Conservation (phyloP, 176 grass and related monocot species). For the Raddia guianensis region DNA sequence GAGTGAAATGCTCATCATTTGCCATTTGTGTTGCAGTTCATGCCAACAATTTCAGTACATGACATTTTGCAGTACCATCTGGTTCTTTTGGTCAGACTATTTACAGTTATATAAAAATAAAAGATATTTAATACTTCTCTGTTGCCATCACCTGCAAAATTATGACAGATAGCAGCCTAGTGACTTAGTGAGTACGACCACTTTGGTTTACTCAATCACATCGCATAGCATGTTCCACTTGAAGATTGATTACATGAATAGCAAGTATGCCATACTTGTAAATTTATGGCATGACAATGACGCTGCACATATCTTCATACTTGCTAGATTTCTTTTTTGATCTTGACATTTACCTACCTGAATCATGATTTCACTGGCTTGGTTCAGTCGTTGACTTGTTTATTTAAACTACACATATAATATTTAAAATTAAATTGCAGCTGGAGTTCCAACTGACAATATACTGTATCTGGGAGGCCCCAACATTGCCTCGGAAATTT, state of each 20-base stretch:
- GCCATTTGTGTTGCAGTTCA: neutral
- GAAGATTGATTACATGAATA: constrained; percentile 6
- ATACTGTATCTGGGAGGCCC: constrained; percentile 97
- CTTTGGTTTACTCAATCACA: constrained; percentile 25
- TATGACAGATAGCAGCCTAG: constrained; percentile 13
- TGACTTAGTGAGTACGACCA: constrained; percentile 14
- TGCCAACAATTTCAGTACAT: constrained; percentile 20
- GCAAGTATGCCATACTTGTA: neutral
- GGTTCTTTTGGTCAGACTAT: constrained; percentile 22
- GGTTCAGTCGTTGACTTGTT: neutral
- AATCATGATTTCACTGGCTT: neutral
- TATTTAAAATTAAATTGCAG: constrained; percentile 50
- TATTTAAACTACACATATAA: constrained; percentile 14
- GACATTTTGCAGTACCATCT: neutral
- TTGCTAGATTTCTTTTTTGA: constrained; percentile 30
- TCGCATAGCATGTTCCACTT: constrained; percentile 25
- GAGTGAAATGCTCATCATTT: constrained; percentile 2
- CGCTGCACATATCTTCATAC: constrained; percentile 9
- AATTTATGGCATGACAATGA: constrained; percentile 35
- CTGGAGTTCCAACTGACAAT: constrained; percentile 95
- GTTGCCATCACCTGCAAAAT: constrained; percentile 26
- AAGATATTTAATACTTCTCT: constrained; percentile 5
- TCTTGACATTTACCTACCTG: constrained; percentile 14
- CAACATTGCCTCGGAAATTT: constrained; percentile 98
- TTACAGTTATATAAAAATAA: neutral